Percentiles rank a stretch among this genome's conserved stretches.
Conservation (phyloP, 2,329 filamentous ascomycete genomes). For the Coniochaeta hoffmannii region DNA sequence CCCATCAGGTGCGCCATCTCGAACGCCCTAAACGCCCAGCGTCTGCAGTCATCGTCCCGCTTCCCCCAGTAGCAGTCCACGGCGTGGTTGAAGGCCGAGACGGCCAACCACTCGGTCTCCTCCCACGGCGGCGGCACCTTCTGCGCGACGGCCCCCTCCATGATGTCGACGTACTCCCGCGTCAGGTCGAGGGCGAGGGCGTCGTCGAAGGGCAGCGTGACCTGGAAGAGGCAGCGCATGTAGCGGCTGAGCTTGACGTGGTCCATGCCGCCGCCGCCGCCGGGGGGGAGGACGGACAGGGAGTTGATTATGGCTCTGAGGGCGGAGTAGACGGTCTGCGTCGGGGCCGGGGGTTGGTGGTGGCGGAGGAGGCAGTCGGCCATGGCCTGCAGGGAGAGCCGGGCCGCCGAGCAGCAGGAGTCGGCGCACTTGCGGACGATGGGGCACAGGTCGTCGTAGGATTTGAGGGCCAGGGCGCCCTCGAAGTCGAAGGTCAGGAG, state of each 20-base stretch:
- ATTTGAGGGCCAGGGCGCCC: slow-evolving; percentile 56
- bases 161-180: slow-evolving; percentile 41
- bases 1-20: slow-evolving; percentile 50
- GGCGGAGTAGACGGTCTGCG: slow-evolving; percentile 39
- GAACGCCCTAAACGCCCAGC: slow-evolving; percentile 58
- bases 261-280: slow-evolving; percentile 50
- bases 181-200: slow-evolving; percentile 51
- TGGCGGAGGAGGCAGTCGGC: slow-evolving; percentile 51
- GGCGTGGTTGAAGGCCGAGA: slow-evolving; percentile 61
- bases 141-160: not conserved
- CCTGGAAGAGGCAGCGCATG: slow-evolving; percentile 68
- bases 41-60: slow-evolving; percentile 45
- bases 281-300: slow-evolving; percentile 51
- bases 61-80: slow-evolving; percentile 55
- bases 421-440: slow-evolving; percentile 47
- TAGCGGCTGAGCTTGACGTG: slow-evolving; percentile 62
- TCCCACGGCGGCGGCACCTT: slow-evolving; percentile 41
- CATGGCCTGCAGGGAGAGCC: slow-evolving; percentile 54
- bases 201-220: slow-evolving; percentile 51
- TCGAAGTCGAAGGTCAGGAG: slow-evolving; percentile 76
- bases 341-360: not conserved
- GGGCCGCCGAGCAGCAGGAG: slow-evolving; percentile 35
- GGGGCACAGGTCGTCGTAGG: slow-evolving; percentile 57
- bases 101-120: slow-evolving; percentile 72
- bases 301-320: slow-evolving; percentile 65